Evolutionary conservation across 2,329 filamentous ascomycete genomes (phyloP).

Genomic region (Penicillium paneum): DNA sequence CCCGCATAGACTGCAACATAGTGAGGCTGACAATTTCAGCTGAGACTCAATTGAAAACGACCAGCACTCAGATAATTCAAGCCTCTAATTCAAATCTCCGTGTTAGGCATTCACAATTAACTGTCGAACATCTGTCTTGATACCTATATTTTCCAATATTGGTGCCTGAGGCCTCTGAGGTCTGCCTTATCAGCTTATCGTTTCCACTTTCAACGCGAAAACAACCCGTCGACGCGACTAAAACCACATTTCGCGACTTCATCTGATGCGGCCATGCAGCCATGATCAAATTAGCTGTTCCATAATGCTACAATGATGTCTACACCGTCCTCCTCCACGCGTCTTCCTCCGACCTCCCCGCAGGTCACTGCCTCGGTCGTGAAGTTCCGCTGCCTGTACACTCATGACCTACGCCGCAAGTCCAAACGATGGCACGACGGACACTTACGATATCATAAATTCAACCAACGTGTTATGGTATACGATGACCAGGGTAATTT

Average conservation of each 20-base stretch:
- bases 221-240: neutral
- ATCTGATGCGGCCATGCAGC: neutral
- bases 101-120: too few species aligned
- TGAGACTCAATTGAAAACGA: neutral
- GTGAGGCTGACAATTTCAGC: neutral
- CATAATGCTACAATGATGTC: slow-evolving; percentile 19
- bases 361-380: slow-evolving; percentile 70
- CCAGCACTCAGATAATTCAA: neutral
- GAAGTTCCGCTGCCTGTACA: slow-evolving; percentile 83
- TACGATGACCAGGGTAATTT: slow-evolving; percentile 78
- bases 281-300: neutral
- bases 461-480: slow-evolving; percentile 88
- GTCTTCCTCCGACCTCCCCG: slow-evolving; percentile 42
- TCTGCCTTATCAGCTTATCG: too few species aligned
- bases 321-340: slow-evolving; percentile 23
- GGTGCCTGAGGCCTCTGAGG: too few species aligned
- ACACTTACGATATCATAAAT: slow-evolving; percentile 78
- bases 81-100: too few species aligned
- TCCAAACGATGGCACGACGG: slow-evolving; percentile 95
- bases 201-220: neutral
- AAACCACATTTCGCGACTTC: neutral
- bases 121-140: too few species aligned
- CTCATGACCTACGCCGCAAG: slow-evolving; percentile 78
- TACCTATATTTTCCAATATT: too few species aligned
- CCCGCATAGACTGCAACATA: neutral